Evolutionary conservation across 1,284 basidiomycete species (phyloP).

Genomic region (Trichosporon inkin): DNA sequence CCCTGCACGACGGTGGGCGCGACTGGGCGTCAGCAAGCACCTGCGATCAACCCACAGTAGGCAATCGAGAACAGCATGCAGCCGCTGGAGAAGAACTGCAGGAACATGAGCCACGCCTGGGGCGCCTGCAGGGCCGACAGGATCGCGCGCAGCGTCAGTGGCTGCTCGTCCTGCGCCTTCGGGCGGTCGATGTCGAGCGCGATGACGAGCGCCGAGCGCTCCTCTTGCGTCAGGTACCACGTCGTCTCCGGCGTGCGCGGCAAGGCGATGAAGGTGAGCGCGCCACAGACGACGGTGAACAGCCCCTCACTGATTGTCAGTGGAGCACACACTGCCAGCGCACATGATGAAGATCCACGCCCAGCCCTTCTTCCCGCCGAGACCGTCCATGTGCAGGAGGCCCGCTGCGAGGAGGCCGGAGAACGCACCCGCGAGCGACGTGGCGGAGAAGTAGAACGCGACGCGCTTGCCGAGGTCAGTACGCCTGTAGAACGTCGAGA

Average conservation of each 20-base stretch:
- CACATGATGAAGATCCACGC: slow-evolving; percentile 57
- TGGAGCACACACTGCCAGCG: neutral
- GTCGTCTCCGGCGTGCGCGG: slow-evolving; percentile 47
- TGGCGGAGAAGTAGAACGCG: slow-evolving; percentile 56
- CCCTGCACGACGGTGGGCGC: slow-evolving; percentile 52
- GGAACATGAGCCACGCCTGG: slow-evolving; percentile 30
- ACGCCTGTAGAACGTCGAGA: slow-evolving; percentile 57
- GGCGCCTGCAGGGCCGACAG: slow-evolving; percentile 42
- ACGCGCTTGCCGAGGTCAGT: slow-evolving; percentile 55
- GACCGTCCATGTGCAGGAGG: slow-evolving; percentile 53
- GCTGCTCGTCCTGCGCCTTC: slow-evolving; percentile 42
- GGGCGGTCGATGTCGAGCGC: slow-evolving; percentile 27
- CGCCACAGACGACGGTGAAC: slow-evolving; percentile 49
- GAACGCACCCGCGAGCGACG: slow-evolving; percentile 52
- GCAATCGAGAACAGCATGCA: slow-evolving; percentile 55
- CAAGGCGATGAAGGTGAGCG: slow-evolving; percentile 54
- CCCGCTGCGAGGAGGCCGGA: slow-evolving; percentile 54
- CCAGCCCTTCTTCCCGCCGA: slow-evolving; percentile 52
- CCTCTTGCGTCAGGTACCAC: slow-evolving; percentile 53
- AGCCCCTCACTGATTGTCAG: slow-evolving; percentile 47
- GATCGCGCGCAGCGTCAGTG: slow-evolving; percentile 53
- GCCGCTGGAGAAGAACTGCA: slow-evolving; percentile 26
- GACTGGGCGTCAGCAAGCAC: slow-evolving; percentile 8
- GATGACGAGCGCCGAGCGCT: slow-evolving; percentile 48
- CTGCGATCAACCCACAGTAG: slow-evolving; percentile 34